Percentiles rank a stretch among this genome's conserved stretches.
Evolutionary conservation across 2,329 filamentous ascomycete genomes (phyloP).

Genomic region (Arthroderma sp.): DNA sequence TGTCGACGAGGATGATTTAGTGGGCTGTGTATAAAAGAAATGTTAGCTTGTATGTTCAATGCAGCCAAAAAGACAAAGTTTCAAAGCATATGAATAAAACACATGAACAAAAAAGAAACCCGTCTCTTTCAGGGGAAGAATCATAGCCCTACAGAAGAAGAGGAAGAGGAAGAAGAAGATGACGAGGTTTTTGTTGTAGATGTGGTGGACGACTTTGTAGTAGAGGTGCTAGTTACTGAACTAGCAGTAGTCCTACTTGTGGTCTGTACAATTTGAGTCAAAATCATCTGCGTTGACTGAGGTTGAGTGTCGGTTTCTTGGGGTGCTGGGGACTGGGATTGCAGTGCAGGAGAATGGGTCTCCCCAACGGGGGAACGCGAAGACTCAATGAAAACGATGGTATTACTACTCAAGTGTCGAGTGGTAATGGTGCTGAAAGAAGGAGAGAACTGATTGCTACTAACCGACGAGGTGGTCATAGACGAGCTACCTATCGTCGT

Average conservation of each 20-base stretch:
- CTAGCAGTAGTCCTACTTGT: neutral
- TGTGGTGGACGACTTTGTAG: slow-evolving; percentile 7
- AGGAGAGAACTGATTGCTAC: slow-evolving; percentile 10
- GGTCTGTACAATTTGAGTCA: slow-evolving; percentile 8
- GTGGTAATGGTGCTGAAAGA: slow-evolving; percentile 3
- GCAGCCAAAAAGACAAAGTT: neutral
- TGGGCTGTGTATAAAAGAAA: slow-evolving; percentile 5
- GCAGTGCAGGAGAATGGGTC: neutral
- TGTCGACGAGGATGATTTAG: slow-evolving; percentile 8
- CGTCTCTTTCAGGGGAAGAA: neutral
- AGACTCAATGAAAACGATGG: slow-evolving; percentile 1
- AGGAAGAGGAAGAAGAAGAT: neutral
- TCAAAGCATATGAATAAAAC: neutral
- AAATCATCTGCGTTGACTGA: slow-evolving; percentile 6
- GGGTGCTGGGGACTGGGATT: neutral
- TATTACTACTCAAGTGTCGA: neutral
- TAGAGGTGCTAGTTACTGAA: slow-evolving; percentile 8
- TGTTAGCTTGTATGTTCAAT: neutral
- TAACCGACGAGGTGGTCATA: slow-evolving; percentile 13
- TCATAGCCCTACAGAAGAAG: slow-evolving; percentile 3
- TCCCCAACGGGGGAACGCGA: neutral
- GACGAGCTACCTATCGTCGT: slow-evolving; percentile 17
- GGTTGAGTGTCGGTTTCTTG: neutral
- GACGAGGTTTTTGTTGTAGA: neutral
- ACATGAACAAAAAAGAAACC: neutral